Base-by-base conservation (phyloP, 1,139 yeast genomes). In the Debaryomyces robertsiae region DNA sequence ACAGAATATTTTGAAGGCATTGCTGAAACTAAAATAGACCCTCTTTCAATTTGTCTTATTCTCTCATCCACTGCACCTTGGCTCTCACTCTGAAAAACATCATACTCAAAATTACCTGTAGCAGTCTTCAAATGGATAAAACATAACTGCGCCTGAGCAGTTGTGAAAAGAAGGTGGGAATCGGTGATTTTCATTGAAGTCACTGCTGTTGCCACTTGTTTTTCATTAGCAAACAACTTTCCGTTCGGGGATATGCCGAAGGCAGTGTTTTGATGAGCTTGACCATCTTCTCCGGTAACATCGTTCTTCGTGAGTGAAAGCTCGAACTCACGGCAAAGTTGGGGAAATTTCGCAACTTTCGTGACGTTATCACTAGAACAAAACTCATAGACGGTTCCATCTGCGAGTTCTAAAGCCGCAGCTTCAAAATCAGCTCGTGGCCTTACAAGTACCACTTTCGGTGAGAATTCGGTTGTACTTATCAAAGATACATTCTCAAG, bases 1-100 rank as follows among this genome's bases (percentile, higher is more conserved):
- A 94, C 90, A 0, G 94, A 79, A 43, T 90, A 82, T 44, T 80
- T 85, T 0, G 95, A 81, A 1, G 98, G 97, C 58, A 90, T 82
- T 1, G 81, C 81, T 32, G 93, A 73, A 1, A 93, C 88, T 39
- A 94, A 65, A 24, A 85, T 54, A 0, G 97, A 88, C 1, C 98
- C 98, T 48, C 97, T 76, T 63, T 94, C 99, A 41, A 94, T 83
- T 43, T 84, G 81, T 52, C 99, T 79, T 16, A 86, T 75, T 63
- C 97, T 79, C 64, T 93, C 98, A 60, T 90, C 96, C 13, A 73
- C 67, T 3, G 61, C 61, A 5, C 37, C 42, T 10, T 43, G 46
- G 9, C 40, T 42, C 9, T 41, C 43, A 10, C 22, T 32, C 22
- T 31, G 37, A 15, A 32, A 32, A 14, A 27, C 27, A 31, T 28